Base-by-base conservation (phyloP, 78 protist species). In the Polysphondylium violaceum region DNA sequence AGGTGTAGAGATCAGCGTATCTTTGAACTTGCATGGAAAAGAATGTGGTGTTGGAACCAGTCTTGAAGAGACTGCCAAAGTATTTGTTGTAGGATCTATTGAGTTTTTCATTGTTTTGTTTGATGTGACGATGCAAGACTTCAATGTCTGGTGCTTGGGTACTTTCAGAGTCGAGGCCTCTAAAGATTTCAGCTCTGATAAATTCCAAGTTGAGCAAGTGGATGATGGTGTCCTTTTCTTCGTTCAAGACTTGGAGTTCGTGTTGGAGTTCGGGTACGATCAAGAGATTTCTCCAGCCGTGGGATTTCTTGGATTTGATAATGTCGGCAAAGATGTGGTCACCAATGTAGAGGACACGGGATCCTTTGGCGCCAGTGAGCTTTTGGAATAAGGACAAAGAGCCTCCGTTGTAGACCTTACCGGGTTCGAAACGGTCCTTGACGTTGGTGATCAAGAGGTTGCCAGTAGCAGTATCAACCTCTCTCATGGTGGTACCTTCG, bases 301-400 rank as follows among this genome's bases (percentile, higher is more conserved):
- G 93, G 16, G 74, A 55, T 63, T 93, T 86, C 55, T 93, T 93
- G 16, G 92, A 79, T 59, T 93, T 93, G 68, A 93, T 77, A 50
- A 93, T 87, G 59, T 93, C 96, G 1, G 93, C 96, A 72, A 77
- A 93, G 58, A 93, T 93, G 50, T 93, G 96, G 67, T 93, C 96
- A 14, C 96, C 96, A 51, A 79, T 43, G 68, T 93, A 93, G 3
- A 93, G 73, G 17, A 93, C 94, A 31, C 83, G 59, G 9, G 36
- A n/a, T 0, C 96, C 96, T 38, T 86, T 69, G 55, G 81, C 92
- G 17, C 95, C 95, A 50, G 86, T 91, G 31, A 87, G 36, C 43
- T 85, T 76, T 61, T 76, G 74, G 68, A 93, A 73, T 2, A 93
- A n/a, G 14, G 83, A 76, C n/a, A 85, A 59, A 0, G 93, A 87